These are phyloP conservation scores for Neonectria punicea DNA, from an alignment of 2,329 filamentous ascomycete genomes.

Conservation along the genomic window DNA sequence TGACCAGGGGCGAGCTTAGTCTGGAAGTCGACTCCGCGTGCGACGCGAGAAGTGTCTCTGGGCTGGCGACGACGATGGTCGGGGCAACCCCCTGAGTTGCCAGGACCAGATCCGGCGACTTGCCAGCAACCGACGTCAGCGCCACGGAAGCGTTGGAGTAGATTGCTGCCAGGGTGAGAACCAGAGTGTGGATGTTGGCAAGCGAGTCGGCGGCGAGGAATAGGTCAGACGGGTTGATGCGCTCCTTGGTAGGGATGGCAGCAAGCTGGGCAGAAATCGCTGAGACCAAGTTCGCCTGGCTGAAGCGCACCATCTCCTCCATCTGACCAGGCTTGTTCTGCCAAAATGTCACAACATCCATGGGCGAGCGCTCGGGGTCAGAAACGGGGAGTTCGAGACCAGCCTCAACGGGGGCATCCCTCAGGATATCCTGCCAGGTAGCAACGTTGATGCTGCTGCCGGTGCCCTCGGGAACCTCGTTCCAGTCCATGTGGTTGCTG, in stretches of 20 bases:
- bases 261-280: slow-evolving; percentile 82
- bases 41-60: slow-evolving; percentile 75
- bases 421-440: slow-evolving; percentile 93
- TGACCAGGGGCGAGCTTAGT: slow-evolving; percentile 71
- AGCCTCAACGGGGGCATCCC: slow-evolving; percentile 70
- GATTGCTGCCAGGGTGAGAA: slow-evolving; percentile 82
- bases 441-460: slow-evolving; percentile 80
- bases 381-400: slow-evolving; percentile 72
- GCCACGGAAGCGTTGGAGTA: slow-evolving; percentile 87
- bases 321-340: slow-evolving; percentile 61
- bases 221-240: slow-evolving; percentile 78
- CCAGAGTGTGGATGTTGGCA: slow-evolving; percentile 80
- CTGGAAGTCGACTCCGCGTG: slow-evolving; percentile 71
- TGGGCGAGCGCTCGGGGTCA: slow-evolving; percentile 63
- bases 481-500: slow-evolving; percentile 95
- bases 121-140: slow-evolving; percentile 86
- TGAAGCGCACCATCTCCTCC: slow-evolving; percentile 83
- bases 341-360: slow-evolving; percentile 75
- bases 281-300: slow-evolving; percentile 86
- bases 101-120: slow-evolving; percentile 74
- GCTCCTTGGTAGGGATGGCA: slow-evolving; percentile 78
- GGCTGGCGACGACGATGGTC: slow-evolving; percentile 83
- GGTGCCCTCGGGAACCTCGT: slow-evolving; percentile 82
- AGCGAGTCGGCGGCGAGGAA: slow-evolving; percentile 88
- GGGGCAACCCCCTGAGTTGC: slow-evolving; percentile 81